Conservation (phyloP, 1,284 basidiomycete genomes). For the Bondarzewia mesenterica region DNA sequence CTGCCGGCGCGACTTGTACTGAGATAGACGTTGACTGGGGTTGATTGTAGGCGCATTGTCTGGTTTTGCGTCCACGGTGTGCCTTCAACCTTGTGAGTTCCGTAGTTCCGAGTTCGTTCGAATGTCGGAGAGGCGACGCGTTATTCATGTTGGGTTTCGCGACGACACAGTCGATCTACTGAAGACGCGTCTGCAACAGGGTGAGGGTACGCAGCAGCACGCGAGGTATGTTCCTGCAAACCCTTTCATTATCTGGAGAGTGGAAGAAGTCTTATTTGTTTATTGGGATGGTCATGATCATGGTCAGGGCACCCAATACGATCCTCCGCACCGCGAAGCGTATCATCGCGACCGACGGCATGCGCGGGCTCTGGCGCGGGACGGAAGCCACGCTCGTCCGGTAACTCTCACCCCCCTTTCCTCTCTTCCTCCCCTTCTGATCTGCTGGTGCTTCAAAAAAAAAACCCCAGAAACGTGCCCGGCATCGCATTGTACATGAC, state of each 20-base stretch:
- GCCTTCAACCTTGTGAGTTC: conserved; percentile 68
- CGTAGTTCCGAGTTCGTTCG: not conserved
- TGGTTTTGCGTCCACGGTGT: conserved; percentile 64
- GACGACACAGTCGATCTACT: conserved; percentile 67
- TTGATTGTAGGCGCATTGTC: conserved; percentile 54
- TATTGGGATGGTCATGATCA: conserved; percentile 4
- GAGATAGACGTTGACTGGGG: not conserved
- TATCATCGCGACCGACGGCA: conserved; percentile 55
- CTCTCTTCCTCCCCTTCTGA: not conserved
- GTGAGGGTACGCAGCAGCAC: conserved; percentile 34
- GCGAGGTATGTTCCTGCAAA: conserved; percentile 21
- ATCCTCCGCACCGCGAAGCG: conserved; percentile 47
- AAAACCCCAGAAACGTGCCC: conserved; percentile 70
- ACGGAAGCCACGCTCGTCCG: conserved; percentile 76
- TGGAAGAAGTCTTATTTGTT: conserved; percentile 2
- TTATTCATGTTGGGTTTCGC: conserved; percentile 1
- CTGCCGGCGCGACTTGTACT: not conserved
- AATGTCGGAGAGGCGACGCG: too few relatives aligned
- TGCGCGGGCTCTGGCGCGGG: conserved; percentile 78
- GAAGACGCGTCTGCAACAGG: conserved; percentile 84
- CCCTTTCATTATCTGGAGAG: too few relatives aligned
- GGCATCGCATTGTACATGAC: conserved; percentile 93
- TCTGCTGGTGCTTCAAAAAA: not conserved
- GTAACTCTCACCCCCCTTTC: conserved; percentile 25
- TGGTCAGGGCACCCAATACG: conserved; percentile 26